Base-by-base conservation (phyloP, 495 filamentous ascomycete genomes). In the Terfezia claveryi region DNA sequence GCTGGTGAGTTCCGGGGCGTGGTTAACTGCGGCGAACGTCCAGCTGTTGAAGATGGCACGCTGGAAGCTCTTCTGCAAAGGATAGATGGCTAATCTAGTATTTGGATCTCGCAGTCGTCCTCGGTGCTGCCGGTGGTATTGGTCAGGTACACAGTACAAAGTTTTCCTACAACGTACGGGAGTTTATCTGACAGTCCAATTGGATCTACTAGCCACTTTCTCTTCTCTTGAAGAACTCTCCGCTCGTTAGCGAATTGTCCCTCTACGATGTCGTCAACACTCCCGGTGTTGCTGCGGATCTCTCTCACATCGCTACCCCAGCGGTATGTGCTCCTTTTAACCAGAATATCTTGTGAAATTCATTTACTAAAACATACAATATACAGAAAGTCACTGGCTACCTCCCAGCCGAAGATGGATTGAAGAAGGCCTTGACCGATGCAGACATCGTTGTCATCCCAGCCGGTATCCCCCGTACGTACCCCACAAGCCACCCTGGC, bases 201-300 rank as follows among this genome's bases (percentile, higher is more conserved):
- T 32, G 27, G 27, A 54, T 41, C 46, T 10, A 12, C 56, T 64
- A 98, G 92, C 91, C 91, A 49, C 74, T 98, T 63, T 96, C 92
- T 57, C 87, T 98, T 60, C 79, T 98, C 63, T 72, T 94, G 61
- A 98, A 96, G 77, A 75, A 80, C 56, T 82, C 73, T 54, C 85
- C 87, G 38, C 78, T 89, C 58, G 71, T 96, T 59, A 80, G 88
- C 63, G 83, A 95, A 73, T 82, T 98, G 65, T 74, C 87, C 53
- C 81, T 98, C 59, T 98, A 94, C 76, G 91, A 96, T 89, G 87
- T 96, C 57, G 91, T 95, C 68, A 94, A 95, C 76, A 92, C 88
- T 49, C 89, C 88, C 57, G 91, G 91, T 68, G 91, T 98, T 56
- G 80, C 89, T 46, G 80, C 91, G 57, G 91, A 98, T 67, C 80